Conservation (phyloP, 768 basidiomycete species). For the Termitomyces sp. region DNA sequence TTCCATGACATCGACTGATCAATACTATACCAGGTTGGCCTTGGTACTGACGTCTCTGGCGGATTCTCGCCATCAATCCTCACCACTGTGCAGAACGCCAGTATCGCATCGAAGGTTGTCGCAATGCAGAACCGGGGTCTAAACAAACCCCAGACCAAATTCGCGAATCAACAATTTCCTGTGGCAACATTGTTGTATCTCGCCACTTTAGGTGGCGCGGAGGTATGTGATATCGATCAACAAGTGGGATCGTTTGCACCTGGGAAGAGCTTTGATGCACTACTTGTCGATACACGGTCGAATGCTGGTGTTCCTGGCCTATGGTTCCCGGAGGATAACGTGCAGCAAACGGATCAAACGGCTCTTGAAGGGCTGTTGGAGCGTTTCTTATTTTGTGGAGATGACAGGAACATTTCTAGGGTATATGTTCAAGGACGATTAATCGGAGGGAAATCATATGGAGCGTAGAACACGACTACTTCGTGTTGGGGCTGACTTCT, state of each 20-base stretch:
- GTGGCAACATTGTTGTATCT: slow-evolving; percentile 81
- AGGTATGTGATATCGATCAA: slow-evolving; percentile 68
- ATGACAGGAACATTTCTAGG: slow-evolving; percentile 75
- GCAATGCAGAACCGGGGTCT: slow-evolving; percentile 36
- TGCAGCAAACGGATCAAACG: slow-evolving; percentile 22
- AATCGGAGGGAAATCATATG: slow-evolving; percentile 63
- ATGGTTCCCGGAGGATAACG: slow-evolving; percentile 44
- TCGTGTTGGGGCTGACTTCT: background rate
- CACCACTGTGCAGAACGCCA: slow-evolving; percentile 66
- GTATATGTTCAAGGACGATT: slow-evolving; percentile 83
- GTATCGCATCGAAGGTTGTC: slow-evolving; percentile 77
- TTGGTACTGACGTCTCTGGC: slow-evolving; percentile 94
- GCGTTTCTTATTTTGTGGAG: slow-evolving; percentile 82
- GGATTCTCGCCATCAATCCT: slow-evolving; percentile 84
- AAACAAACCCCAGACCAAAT: slow-evolving; percentile 18
- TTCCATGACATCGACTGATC: background rate
- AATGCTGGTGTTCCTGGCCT: slow-evolving; percentile 54
- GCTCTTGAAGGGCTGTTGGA: slow-evolving; percentile 55
- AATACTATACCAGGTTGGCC: slow-evolving; percentile 63
- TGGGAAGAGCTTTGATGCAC: slow-evolving; percentile 90
- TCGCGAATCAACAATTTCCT: slow-evolving; percentile 61
- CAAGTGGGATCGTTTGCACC: slow-evolving; percentile 71
- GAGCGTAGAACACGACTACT: background rate
- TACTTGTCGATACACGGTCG: slow-evolving; percentile 59
- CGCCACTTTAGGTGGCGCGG: slow-evolving; percentile 89